A percentile compares a stretch with the other conserved stretches of the same genome.
phyloP scores from a whole-genome alignment of 1,284 basidiomycete genomes.

The Puccinia horiana region DNA sequence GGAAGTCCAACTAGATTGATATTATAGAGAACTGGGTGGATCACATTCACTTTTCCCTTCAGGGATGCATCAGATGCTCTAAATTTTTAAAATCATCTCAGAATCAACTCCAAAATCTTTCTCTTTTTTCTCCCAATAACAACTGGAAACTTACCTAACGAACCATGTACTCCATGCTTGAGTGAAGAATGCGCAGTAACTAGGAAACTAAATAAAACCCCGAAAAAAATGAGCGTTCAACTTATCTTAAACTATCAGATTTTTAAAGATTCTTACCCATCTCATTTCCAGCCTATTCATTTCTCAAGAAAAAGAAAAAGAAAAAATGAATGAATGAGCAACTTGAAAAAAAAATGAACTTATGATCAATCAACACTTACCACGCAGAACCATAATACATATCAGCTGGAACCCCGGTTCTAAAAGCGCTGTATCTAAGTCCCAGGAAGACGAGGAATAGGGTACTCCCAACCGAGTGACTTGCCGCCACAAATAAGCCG shows the following conservation, averaged over 20 bases:
- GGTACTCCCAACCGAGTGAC: slow-evolving; percentile 6
- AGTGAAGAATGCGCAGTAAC: slow-evolving; percentile 24
- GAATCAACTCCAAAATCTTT: neutral
- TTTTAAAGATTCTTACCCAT: slow-evolving; percentile 17
- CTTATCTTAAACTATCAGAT: neutral
- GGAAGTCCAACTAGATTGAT: neutral
- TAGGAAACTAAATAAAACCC: neutral
- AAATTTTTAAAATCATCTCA: neutral
- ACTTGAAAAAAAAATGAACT: neutral
- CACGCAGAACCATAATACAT: neutral
- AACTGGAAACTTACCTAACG: neutral
- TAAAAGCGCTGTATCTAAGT: neutral
- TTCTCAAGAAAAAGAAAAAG: neutral
- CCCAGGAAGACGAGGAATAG: slow-evolving; percentile 17
- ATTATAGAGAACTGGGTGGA: neutral
- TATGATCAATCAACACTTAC: neutral
- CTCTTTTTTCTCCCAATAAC: too few species aligned
- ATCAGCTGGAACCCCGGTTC: neutral
- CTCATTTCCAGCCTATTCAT: slow-evolving; percentile 5
- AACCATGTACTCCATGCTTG: slow-evolving; percentile 28
- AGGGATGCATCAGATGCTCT: slow-evolving; percentile 30
- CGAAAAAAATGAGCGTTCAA: neutral
- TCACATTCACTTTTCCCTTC: neutral
- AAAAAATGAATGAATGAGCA: neutral
- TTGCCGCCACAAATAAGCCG: slow-evolving; percentile 8